Evolutionary conservation across 257 asterid species (phyloP).

Genomic region (Nicotiana otophora): DNA sequence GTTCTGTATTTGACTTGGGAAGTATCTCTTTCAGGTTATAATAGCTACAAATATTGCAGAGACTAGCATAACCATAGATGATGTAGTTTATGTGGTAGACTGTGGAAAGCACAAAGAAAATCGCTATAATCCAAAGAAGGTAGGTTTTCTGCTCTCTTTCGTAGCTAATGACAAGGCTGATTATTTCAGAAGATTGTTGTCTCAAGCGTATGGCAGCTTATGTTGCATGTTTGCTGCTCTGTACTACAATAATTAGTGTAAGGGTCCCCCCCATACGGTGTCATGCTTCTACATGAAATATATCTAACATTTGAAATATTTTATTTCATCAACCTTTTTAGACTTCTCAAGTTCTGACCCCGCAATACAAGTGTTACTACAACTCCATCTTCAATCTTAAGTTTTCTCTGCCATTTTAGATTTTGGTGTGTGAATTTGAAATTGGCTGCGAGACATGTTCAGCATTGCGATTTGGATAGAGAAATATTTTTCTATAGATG

Average conservation of each 20-base stretch:
- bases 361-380: neutral
- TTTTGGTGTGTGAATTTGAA: neutral
- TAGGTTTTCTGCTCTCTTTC: conserved; percentile 15
- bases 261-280: neutral
- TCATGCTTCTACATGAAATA: neutral
- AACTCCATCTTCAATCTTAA: neutral
- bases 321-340: neutral
- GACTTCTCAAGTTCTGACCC: neutral
- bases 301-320: neutral
- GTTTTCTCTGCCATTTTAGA: neutral
- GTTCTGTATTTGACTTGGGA: neutral
- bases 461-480: neutral
- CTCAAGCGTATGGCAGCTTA: neutral
- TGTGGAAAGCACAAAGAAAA: conserved; percentile 96
- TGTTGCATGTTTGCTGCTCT: neutral
- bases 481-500: neutral
- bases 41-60: conserved; percentile 96
- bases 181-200: neutral
- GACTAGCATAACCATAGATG: conserved; percentile 97
- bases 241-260: neutral
- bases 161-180: neutral
- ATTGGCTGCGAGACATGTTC: neutral
- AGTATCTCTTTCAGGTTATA: conserved; percentile 57
- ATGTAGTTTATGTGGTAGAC: conserved; percentile 89
- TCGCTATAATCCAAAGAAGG: conserved; percentile 93